Conservation (phyloP, 495 filamentous ascomycete genomes). For the Evernia prunastri region DNA sequence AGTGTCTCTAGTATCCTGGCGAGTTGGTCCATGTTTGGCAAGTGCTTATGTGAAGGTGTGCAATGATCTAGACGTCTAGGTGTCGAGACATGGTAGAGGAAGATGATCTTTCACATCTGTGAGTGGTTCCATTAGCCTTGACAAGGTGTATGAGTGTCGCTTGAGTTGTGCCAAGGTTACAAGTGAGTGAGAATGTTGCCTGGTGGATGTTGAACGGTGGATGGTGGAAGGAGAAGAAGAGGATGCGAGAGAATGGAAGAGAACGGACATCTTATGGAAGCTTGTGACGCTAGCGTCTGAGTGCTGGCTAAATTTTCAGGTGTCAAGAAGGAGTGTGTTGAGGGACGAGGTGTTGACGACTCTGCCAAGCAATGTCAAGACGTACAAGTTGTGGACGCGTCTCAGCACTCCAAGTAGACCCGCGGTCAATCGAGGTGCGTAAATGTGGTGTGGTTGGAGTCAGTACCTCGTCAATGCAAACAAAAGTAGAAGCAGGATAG, state of each 20-base stretch:
- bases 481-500: background rate
- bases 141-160: background rate
- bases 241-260: background rate
- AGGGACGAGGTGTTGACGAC: background rate
- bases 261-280: background rate
- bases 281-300: background rate
- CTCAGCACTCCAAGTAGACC: background rate
- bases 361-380: background rate
- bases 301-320: background rate
- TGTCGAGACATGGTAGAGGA: background rate
- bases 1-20: background rate
- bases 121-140: background rate
- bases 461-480: background rate
- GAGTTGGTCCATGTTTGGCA: background rate
- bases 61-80: background rate
- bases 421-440: background rate
- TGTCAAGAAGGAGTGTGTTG: background rate
- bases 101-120: background rate
- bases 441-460: background rate
- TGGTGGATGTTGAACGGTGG: background rate
- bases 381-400: background rate
- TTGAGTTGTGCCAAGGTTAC: background rate
- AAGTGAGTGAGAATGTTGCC: background rate
- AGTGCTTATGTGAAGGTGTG: background rate
- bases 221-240: background rate